These are phyloP conservation scores for Aphanomyces euteiches DNA, from an alignment of 352 stramenopile species.

Conservation along the genomic window DNA sequence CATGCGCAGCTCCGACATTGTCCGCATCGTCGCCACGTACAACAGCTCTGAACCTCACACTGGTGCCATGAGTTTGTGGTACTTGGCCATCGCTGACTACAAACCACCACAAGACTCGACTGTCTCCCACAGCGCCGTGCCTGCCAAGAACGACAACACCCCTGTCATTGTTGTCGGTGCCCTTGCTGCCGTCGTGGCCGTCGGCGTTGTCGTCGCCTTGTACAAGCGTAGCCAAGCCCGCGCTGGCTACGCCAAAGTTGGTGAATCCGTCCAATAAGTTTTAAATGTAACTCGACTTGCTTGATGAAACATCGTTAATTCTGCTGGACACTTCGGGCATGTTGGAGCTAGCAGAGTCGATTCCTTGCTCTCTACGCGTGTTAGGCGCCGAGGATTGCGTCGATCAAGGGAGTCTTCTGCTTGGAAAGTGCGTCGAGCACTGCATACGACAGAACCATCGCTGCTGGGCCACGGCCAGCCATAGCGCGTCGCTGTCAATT, in stretches of 20 bases:
- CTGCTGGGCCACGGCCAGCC: too few relatives aligned
- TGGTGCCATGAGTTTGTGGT: conserved; percentile 76
- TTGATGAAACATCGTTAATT: too few relatives aligned
- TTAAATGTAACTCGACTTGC: too few relatives aligned
- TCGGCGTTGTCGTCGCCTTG: not conserved
- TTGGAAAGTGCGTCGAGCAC: too few relatives aligned
- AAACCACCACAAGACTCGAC: conserved; percentile 27
- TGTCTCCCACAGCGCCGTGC: not conserved
- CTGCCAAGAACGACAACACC: not conserved
- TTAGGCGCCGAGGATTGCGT: too few relatives aligned
- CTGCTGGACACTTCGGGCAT: too few relatives aligned
- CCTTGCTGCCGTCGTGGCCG: not conserved
- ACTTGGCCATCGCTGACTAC: conserved; percentile 59
- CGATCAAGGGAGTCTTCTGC: too few relatives aligned
- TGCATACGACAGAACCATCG: too few relatives aligned
- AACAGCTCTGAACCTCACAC: conserved; percentile 77
- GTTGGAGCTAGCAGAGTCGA: too few relatives aligned
- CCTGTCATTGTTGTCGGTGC: not conserved
- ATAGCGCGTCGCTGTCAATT: too few relatives aligned
- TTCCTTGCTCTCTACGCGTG: too few relatives aligned
- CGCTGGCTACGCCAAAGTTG: conserved; percentile 3
- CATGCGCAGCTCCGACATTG: conserved; percentile 63
- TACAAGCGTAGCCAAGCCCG: conserved; percentile 2
- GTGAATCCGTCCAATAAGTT: not conserved
- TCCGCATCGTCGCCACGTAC: conserved; percentile 72